Evolutionary conservation across 352 stramenopile genomes (phyloP).

Genomic region (Phytopythium delawarense): DNA sequence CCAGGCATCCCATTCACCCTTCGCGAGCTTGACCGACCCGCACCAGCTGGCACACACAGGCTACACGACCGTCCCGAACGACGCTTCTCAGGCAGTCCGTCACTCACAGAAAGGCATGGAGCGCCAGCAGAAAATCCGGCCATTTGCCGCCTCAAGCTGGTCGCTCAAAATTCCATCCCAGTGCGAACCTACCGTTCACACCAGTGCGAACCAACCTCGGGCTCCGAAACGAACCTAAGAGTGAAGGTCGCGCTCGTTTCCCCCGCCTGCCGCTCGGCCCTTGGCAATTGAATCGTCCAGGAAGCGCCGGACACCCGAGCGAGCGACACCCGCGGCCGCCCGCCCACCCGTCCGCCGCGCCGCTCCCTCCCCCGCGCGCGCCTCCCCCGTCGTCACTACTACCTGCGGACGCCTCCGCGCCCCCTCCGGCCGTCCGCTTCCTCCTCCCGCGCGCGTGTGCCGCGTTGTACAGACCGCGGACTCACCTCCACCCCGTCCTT

Average conservation of each 20-base stretch:
- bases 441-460: background rate
- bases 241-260: constrained; percentile 2
- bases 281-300: constrained; percentile 6
- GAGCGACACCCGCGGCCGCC: background rate
- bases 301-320: background rate
- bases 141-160: too few species aligned
- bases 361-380: background rate
- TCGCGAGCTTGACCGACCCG: background rate
- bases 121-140: too few species aligned
- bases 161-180: too few species aligned
- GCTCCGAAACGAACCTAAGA: background rate
- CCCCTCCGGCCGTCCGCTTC: constrained; percentile 1
- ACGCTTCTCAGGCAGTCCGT: too few species aligned
- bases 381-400: background rate
- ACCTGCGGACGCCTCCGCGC: constrained; percentile 1
- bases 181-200: too few species aligned
- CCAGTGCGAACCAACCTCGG: background rate
- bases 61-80: too few species aligned
- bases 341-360: background rate
- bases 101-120: too few species aligned
- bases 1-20: background rate
- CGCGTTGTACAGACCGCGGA: background rate
- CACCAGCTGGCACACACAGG: too few species aligned
- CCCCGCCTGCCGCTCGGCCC: background rate
- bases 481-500: background rate